Evolutionary conservation across 257 asterid species (phyloP), one percentile per base, ranked within the genome.

Genomic region (Thymus mandschuricus): DNA sequence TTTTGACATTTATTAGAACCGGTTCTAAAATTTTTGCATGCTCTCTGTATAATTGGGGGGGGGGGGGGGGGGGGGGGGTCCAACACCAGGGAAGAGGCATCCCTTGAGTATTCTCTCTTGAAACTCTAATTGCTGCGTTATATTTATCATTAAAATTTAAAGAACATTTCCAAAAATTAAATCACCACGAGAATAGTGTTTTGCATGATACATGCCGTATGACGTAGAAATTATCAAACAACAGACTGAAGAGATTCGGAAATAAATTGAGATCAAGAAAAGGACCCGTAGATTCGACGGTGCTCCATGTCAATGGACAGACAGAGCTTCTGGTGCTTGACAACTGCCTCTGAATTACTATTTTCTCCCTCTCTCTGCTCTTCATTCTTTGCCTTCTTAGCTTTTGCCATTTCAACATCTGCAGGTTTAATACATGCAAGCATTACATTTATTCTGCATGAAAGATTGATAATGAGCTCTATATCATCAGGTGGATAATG

Each of bases 301-400:
- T 86, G 86, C 57, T 92, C 96, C 91, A 92, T 86, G 83, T 95
- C 99, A 59, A 95, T 89, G 41, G 98, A 87, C 27, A 95, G 81
- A 66, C 96, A 89, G 44, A 95, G 92, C 88, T 92, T 95, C 88
- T 95, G 99, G 77, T 95, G 98, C 82, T 88, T 89, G 73, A 95
- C 93, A 29, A 95, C 89, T 13, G 98, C 97, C 67, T 92, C 96
- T 6, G 99, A 81, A 79, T 87, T 87, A 70, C 78, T 74, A 55
- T 73, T 81, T 28, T 86, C 84, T 56, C 84, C 93, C 29, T 87
- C 89, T 80, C 84, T 88, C 79, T 92, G 99, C 69, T 95, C 99
- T 73, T 95, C 98, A 40, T 70, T 89, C 78, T 92, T 95, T 15
- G 80, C 83, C 82, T 88, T 95, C 55, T 86, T 88, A 51, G 99